Percentiles rank a stretch among this genome's conserved stretches.
Conservation (phyloP, 352 stramenopile species). For the Nothophytophthora sp. region DNA sequence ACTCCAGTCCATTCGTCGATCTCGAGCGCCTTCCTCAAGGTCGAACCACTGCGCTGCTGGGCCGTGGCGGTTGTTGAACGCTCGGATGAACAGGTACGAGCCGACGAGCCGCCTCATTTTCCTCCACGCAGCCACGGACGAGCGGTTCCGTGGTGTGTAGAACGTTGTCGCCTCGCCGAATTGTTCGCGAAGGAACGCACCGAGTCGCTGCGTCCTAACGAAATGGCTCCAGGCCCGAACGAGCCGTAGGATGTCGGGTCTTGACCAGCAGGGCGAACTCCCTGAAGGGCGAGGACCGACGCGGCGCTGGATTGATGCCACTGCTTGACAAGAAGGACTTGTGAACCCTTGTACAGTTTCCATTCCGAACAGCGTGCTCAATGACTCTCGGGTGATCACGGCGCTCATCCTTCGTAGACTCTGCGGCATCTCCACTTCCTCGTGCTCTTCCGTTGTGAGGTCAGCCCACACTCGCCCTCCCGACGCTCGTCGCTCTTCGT, state of each 20-base stretch:
- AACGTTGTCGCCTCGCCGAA: not conserved
- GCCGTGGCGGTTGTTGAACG: not conserved
- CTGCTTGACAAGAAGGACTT: not conserved
- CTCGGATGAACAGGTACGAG: constrained; percentile 3
- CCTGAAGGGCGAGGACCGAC: not conserved
- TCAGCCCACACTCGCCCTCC: too few relatives aligned
- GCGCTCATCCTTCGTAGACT: not conserved
- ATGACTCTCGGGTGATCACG: constrained; percentile 10
- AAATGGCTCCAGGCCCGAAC: not conserved
- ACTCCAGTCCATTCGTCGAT: not conserved
- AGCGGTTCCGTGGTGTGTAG: constrained; percentile 3
- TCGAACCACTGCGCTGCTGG: constrained; percentile 1
- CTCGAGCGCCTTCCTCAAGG: not conserved
- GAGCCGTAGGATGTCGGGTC: constrained; percentile 1
- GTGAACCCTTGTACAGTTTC: not conserved
- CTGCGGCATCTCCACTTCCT: constrained; percentile 1
- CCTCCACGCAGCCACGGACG: not conserved
- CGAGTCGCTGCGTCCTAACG: not conserved
- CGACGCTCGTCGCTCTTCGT: too few relatives aligned
- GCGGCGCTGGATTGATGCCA: too few relatives aligned
- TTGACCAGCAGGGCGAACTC: constrained; percentile 14
- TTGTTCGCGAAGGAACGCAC: not conserved
- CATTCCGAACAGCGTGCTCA: constrained; percentile 1
- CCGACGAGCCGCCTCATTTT: constrained; percentile 2
- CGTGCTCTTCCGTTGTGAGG: constrained; percentile 8